Evolutionary conservation across 2,329 filamentous ascomycete genomes (phyloP), one percentile per base, ranked within the genome.

Genomic region (Alternaria atra): DNA sequence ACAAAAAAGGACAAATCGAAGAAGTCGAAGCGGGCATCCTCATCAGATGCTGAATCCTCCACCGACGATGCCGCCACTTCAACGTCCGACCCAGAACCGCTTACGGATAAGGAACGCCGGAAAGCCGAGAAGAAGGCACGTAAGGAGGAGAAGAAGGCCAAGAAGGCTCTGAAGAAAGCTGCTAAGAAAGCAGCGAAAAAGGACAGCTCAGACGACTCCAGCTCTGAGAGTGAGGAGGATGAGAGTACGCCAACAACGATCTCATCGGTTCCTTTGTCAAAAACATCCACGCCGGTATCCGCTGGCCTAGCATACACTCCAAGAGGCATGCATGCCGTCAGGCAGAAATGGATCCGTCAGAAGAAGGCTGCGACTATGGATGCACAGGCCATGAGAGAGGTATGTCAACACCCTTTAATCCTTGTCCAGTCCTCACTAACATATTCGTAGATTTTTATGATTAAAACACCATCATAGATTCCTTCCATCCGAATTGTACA

Each of bases 301-400:
- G 63, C 80, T 79, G 76, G 69, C 2, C 52, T 72, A 23, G 66
- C 59, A 1, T 79, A 77, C 48, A 68, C 63, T 12, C 80, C 84
- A 63, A 83, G 85, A 27, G 88, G 85, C 50, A 86, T 93, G 65
- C 91, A 94, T 76, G 86, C 91, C 55, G 88, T 94, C 47, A 85
- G 94, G 65, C 89, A 91, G 68, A 86, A 92, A 61, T 92, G 94
- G 78, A 97, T 98, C 72, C 90, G 90, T 58, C 92, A 95, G 71
- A 98, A 98, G 83, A 89, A 89, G 71, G 87, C 90, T 82, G 93
- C 94, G 2, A 86, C 93, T 60, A 86, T 93, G 82, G 91, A 97
- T 77, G 86, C 89, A 50, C 89, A 90, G 73, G 92, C 93, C 13
- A 80, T 98, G 73, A 94, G 94, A 77, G 93, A 97, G 88, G 91